A percentile compares a stretch with the other conserved stretches of the same genome.
Evolutionary conservation across 2,329 filamentous ascomycete genomes (phyloP).

Genomic region (Clonostachys rhizophaga): DNA sequence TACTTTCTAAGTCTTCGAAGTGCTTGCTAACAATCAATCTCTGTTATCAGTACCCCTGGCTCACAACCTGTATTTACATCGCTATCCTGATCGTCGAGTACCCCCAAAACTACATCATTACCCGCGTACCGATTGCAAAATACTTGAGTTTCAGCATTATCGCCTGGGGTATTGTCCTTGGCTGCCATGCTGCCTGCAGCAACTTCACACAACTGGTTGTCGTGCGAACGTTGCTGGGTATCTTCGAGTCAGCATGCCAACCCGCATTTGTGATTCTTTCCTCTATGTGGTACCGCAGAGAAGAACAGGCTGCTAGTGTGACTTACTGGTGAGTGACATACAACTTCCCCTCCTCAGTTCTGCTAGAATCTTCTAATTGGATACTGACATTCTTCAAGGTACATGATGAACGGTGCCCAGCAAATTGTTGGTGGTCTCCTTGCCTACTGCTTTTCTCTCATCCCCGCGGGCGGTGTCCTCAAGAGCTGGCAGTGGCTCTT

Average conservation of each 20-base stretch:
- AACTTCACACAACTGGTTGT: constrained; percentile 55
- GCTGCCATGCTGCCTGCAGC: constrained; percentile 54
- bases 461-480: constrained; percentile 20
- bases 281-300: constrained; percentile 66
- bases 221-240: constrained; percentile 62
- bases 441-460: constrained; percentile 22
- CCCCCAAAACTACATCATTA: constrained; percentile 57
- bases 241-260: constrained; percentile 68
- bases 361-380: constrained; percentile 13
- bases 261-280: constrained; percentile 64
- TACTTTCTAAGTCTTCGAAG: too few species aligned
- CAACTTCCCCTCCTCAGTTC: not conserved
- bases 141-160: constrained; percentile 61
- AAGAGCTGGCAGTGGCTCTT: constrained; percentile 41
- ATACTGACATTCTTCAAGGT: constrained; percentile 21
- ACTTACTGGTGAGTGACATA: constrained; percentile 57
- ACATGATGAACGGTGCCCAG: constrained; percentile 73
- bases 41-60: constrained; percentile 55
- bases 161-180: constrained; percentile 57
- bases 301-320: constrained; percentile 62
- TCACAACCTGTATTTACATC: constrained; percentile 72
- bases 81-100: constrained; percentile 68
- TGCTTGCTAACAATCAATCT: too few species aligned
- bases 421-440: constrained; percentile 61
- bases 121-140: constrained; percentile 62